A percentile compares a stretch with the other conserved stretches of the same genome.
phyloP scores from a whole-genome alignment of 202 grass and related monocot species.

The Tripidium arundinaceum region DNA sequence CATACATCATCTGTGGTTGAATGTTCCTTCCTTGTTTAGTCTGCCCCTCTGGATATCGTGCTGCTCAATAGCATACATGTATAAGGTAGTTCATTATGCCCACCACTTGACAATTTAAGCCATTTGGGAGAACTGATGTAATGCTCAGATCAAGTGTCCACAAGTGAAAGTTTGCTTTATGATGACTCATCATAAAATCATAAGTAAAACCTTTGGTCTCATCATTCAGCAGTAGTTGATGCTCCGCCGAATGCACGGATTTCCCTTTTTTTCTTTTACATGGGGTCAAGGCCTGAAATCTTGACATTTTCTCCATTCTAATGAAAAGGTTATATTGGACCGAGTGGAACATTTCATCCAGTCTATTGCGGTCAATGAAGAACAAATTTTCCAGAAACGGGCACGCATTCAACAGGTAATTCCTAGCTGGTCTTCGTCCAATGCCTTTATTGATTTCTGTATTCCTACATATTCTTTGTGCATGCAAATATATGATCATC shows the following conservation, averaged over 20 bases:
- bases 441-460: constrained; percentile 25
- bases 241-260: background rate
- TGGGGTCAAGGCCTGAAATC: constrained; percentile 10
- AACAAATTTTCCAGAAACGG: constrained; percentile 97
- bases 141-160: background rate
- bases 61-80: background rate
- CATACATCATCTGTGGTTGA: background rate
- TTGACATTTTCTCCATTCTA: constrained; percentile 32
- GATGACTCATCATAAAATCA: constrained; percentile 2
- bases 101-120: background rate
- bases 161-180: background rate
- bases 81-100: background rate
- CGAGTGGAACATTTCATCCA: constrained; percentile 94
- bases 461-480: constrained; percentile 10
- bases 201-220: background rate
- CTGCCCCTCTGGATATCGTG: no score
- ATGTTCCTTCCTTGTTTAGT: no score
- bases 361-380: constrained; percentile 77
- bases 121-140: background rate
- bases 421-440: constrained; percentile 16
- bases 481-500: constrained; percentile 8
- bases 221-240: constrained; percentile 14
- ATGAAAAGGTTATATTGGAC: constrained; percentile 76
- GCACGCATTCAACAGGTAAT: constrained; percentile 90
- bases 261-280: background rate